phyloP scores from a whole-genome alignment of 1,284 basidiomycete species.

The Sporisorium iseilematis-ciliati region DNA sequence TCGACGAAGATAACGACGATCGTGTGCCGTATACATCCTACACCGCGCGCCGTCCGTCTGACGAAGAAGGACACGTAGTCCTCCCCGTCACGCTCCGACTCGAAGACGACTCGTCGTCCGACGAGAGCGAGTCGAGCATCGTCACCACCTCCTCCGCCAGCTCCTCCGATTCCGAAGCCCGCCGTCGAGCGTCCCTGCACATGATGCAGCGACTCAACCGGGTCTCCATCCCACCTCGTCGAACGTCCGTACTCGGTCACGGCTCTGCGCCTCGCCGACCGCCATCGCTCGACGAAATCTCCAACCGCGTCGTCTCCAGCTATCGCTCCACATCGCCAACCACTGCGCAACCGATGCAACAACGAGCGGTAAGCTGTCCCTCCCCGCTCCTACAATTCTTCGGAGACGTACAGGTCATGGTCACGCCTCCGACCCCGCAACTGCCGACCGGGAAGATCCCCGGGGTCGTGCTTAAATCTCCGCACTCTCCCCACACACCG shows the following conservation, averaged over 20 bases:
- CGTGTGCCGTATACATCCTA: slow-evolving; percentile 35
- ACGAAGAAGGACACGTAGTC: slow-evolving; percentile 16
- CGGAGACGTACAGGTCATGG: slow-evolving; percentile 35
- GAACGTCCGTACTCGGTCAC: slow-evolving; percentile 26
- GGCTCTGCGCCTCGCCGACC: slow-evolving; percentile 23
- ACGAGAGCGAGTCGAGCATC: slow-evolving; percentile 32
- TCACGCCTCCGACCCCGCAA: slow-evolving; percentile 41
- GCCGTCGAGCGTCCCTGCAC: slow-evolving; percentile 26
- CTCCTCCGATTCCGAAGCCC: slow-evolving; percentile 24
- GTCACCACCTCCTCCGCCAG: slow-evolving; percentile 14
- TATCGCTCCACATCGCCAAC: background rate
- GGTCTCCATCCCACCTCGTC: slow-evolving; percentile 22
- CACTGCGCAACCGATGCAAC: slow-evolving; percentile 11
- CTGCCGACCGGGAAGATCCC: slow-evolving; percentile 23
- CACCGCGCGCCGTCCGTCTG: background rate
- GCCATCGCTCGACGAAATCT: slow-evolving; percentile 41
- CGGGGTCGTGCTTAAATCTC: slow-evolving; percentile 23
- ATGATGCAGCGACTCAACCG: slow-evolving; percentile 30
- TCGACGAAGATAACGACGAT: slow-evolving; percentile 15
- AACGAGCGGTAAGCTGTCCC: slow-evolving; percentile 40
- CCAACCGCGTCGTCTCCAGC: slow-evolving; percentile 18
- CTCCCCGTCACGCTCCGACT: slow-evolving; percentile 26
- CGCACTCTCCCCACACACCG: slow-evolving; percentile 18
- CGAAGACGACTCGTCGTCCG: slow-evolving; percentile 41
- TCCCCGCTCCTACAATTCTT: slow-evolving; percentile 22